Evolutionary conservation across 2,329 filamentous ascomycete genomes (phyloP).

Genomic region (Fusarium duplospermum): DNA sequence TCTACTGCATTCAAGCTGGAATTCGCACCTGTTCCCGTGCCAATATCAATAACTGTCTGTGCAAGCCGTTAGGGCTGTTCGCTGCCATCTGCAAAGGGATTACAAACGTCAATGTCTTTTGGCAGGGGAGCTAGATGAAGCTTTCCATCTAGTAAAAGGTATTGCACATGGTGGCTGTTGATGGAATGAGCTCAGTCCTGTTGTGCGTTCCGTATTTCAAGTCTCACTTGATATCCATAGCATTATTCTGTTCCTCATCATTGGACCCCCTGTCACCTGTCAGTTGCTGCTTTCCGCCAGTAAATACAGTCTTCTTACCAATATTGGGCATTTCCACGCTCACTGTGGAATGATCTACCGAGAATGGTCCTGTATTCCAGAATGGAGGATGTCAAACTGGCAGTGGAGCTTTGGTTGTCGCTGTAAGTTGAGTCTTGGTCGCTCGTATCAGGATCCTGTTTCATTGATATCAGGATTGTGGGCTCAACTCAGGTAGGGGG

Average conservation of each 20-base stretch:
- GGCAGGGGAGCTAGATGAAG: background rate
- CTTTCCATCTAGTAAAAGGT: background rate
- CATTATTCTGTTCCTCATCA: background rate
- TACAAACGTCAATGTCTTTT: background rate
- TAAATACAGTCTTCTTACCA: background rate
- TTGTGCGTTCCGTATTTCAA: background rate
- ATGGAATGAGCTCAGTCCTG: background rate
- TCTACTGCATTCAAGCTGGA: background rate
- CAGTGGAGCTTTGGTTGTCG: background rate
- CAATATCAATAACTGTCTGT: background rate
- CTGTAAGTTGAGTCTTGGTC: background rate
- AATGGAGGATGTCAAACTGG: background rate
- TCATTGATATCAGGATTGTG: background rate
- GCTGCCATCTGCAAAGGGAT: background rate
- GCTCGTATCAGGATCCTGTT: background rate
- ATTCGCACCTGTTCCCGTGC: slow-evolving; percentile 1
- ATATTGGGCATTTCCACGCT: background rate
- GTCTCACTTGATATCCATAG: background rate
- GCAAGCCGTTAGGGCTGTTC: background rate
- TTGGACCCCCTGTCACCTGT: background rate
- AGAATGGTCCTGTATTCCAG: background rate
- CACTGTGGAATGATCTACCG: background rate
- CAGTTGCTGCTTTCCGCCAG: background rate
- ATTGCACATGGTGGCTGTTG: background rate
- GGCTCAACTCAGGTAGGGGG: no score